phyloP scores from a whole-genome alignment of 1,284 basidiomycete species.

The Ustilago cynodontis region DNA sequence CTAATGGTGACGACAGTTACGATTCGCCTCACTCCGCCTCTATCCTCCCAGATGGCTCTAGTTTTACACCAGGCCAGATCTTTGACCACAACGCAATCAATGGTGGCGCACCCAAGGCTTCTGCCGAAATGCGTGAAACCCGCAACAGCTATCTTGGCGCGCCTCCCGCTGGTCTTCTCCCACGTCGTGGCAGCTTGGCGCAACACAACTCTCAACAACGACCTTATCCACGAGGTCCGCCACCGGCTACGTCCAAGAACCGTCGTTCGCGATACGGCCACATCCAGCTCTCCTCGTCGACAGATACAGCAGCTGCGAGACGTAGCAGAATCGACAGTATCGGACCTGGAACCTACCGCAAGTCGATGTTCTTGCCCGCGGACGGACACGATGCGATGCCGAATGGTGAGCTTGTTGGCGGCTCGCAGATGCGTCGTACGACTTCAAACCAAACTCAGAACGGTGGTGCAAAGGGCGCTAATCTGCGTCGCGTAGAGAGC shows the following conservation, averaged over 20 bases:
- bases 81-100: constrained; percentile 41
- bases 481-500: constrained; percentile 47
- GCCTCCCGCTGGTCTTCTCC: constrained; percentile 18
- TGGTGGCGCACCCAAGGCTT: constrained; percentile 29
- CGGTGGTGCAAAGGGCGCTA: neutral
- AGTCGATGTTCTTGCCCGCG: constrained; percentile 48
- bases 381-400: constrained; percentile 22
- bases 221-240: constrained; percentile 33
- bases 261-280: constrained; percentile 40
- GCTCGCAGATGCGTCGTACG: constrained; percentile 25
- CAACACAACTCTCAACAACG: constrained; percentile 28
- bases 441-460: constrained; percentile 18
- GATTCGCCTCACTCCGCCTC: constrained; percentile 31
- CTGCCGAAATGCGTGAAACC: constrained; percentile 27
- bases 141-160: constrained; percentile 22
- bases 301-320: constrained; percentile 17
- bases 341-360: constrained; percentile 55
- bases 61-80: constrained; percentile 48
- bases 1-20: constrained; percentile 24
- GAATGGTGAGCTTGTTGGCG: constrained; percentile 10
- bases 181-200: constrained; percentile 25
- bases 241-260: constrained; percentile 42
- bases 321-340: constrained; percentile 55
- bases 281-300: constrained; percentile 1
- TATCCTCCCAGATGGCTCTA: constrained; percentile 45